A percentile compares a stretch with the other conserved stretches of the same genome.
Conservation (phyloP, 306 rosid genomes). For the Gillenia trifoliata region DNA sequence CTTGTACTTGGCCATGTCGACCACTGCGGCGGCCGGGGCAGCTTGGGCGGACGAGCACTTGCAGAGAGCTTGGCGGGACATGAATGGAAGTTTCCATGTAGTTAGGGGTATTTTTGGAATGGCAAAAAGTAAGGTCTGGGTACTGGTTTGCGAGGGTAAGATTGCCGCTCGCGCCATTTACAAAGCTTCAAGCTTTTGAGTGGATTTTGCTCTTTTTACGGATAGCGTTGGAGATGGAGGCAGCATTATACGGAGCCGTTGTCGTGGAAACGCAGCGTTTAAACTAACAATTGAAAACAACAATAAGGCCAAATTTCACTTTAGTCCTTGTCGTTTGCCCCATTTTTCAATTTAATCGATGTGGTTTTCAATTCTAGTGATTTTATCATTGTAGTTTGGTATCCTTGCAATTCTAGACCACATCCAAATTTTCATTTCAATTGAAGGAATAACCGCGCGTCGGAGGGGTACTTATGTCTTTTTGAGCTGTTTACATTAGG, state of each 20-base stretch:
- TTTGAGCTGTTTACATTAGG: no score
- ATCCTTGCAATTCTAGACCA: no score
- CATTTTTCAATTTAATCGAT: not conserved
- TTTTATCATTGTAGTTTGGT: no score
- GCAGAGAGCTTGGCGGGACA: conserved; percentile 27
- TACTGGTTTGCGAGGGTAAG: conserved; percentile 27
- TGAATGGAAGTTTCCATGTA: conserved; percentile 23
- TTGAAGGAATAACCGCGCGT: no score
- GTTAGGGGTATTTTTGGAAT: no score
- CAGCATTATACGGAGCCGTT: not conserved
- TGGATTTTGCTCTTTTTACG: not conserved
- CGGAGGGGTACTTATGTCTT: no score
- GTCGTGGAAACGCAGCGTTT: not conserved
- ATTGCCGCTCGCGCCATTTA: conserved; percentile 64
- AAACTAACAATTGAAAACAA: not conserved
- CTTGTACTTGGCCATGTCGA: conserved; percentile 47
- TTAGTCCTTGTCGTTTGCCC: not conserved
- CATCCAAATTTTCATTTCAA: no score
- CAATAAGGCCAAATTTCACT: not conserved
- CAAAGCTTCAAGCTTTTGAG: not conserved
- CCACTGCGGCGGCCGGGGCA: conserved; percentile 20
- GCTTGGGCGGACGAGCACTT: conserved; percentile 27
- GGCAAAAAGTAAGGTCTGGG: conserved; percentile 31
- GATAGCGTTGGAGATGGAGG: not conserved
- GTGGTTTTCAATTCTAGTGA: not conserved